phyloP scores from a whole-genome alignment of 805 yeast genomes.

The Cephaloascus albidus region DNA sequence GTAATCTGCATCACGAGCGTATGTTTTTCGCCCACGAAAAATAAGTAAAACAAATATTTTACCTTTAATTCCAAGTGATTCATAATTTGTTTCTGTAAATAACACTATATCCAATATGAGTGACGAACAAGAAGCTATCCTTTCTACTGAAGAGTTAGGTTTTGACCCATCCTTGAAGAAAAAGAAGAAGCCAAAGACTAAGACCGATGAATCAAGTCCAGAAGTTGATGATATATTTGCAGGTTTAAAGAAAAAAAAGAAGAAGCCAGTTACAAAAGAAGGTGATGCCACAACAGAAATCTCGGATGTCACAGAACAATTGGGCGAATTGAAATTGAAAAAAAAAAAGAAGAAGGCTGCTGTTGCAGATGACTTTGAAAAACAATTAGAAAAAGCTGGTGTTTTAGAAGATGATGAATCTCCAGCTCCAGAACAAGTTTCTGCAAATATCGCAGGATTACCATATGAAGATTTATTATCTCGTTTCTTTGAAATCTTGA shows the following conservation, averaged over 20 bases:
- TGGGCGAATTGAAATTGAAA: conserved; percentile 37
- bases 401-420: conserved; percentile 40
- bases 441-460: conserved; percentile 41
- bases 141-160: conserved; percentile 34
- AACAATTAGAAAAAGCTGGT: conserved; percentile 86
- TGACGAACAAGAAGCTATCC: too few relatives aligned
- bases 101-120: too few relatives aligned
- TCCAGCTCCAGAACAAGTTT: conserved; percentile 15
- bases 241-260: conserved; percentile 72
- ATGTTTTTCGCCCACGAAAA: background rate
- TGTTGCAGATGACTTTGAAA: conserved; percentile 76
- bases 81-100: too few relatives aligned
- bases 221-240: conserved; percentile 54
- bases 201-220: conserved; percentile 31
- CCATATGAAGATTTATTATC: conserved; percentile 71
- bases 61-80: too few relatives aligned
- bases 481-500: conserved; percentile 79
- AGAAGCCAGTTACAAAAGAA: conserved; percentile 42
- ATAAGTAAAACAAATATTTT: too few relatives aligned
- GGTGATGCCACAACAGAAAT: conserved; percentile 10
- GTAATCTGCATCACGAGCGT: too few relatives aligned
- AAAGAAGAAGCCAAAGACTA: conserved; percentile 59
- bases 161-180: conserved; percentile 71
- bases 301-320: conserved; percentile 23
- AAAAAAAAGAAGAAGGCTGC: conserved; percentile 65